Conservation (phyloP, 805 yeast species). For the Pichia rugopelliculosa region DNA sequence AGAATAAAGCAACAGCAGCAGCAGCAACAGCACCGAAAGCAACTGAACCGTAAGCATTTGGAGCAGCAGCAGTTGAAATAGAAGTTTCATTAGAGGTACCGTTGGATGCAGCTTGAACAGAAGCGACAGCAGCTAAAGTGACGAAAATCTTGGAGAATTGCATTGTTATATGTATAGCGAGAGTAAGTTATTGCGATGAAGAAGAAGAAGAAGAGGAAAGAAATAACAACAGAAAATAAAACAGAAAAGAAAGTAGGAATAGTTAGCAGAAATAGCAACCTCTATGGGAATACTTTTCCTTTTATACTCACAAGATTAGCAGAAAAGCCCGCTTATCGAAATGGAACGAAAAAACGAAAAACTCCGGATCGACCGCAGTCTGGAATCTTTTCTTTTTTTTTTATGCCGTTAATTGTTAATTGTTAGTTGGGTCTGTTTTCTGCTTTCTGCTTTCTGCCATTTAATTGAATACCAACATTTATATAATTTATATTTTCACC, state of each 20-base stretch:
- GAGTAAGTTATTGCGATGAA: neutral
- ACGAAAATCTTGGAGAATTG: conserved; percentile 64
- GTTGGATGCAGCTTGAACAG: conserved; percentile 52
- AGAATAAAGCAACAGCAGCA: conserved; percentile 56
- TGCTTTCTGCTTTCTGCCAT: too few relatives aligned
- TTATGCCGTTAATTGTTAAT: too few relatives aligned
- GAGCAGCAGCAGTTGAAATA: conserved; percentile 37
- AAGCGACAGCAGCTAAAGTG: conserved; percentile 64
- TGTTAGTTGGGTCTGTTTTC: too few relatives aligned
- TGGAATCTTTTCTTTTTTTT: neutral
- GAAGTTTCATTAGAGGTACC: conserved; percentile 35
- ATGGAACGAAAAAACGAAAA: too few relatives aligned
- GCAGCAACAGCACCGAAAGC: conserved; percentile 79
- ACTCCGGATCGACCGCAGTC: neutral
- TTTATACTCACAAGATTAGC: neutral
- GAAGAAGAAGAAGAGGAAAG: neutral
- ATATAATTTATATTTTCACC: too few relatives aligned
- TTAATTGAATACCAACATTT: too few relatives aligned
- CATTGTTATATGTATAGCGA: conserved; percentile 33
- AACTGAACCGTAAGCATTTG: conserved; percentile 53
- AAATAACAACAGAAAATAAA: conserved; percentile 2
- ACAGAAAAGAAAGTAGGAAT: neutral
- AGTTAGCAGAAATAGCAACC: too few relatives aligned
- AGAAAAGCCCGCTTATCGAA: neutral
- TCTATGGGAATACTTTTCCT: neutral